Evolutionary conservation across 805 yeast species (phyloP), one percentile per base, ranked within the genome.

Genomic region (Saccharomycopsis oosterbeekiorum): DNA sequence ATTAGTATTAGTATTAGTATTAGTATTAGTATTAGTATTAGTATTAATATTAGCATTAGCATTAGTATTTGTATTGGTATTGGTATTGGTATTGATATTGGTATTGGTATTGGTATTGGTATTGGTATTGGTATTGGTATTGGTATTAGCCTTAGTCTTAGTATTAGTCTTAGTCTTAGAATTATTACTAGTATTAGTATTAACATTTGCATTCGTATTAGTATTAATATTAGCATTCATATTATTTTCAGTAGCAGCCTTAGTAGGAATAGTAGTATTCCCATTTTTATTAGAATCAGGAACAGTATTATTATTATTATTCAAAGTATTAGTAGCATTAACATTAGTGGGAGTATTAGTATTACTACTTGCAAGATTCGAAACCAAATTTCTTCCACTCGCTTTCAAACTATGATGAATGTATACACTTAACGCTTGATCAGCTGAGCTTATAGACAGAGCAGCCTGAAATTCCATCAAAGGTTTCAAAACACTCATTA

Each of bases 401-500:
- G 34, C 17, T 14, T 24, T 47, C 34, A 47, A 24, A 21, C 53
- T 47, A 14, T 60, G 53, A 54, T 59, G 60, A 8, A 60, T 26
- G 34, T 55, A 55, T 17, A 24, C 9, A 43, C 57, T 58, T 12
- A 62, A 56, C 9, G 64, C 64, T 19, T 57, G 17, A n/a, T 43
- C 12, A 15, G 63, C 61, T 14, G 59, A 58, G 10, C 34, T 57
- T 29, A 57, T 47, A 21, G 55, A 57, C n/a, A 36, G 37, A 14
- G 41, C 54, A n/a, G 50, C 55, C 34, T 62, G 65, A 19, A 54
- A 62, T 19, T 37, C 42, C 60, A 62, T 60, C 37, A 62, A 60
- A 10, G 62, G 60, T 12, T 55, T 37, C 41, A 62, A 50, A 2
- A 56, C 37, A n/a, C 59, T 37, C 65, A 62, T 62, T 9, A 62